Evolutionary conservation across 2,329 filamentous ascomycete genomes (phyloP).

Genomic region (Calonectria naviculata): DNA sequence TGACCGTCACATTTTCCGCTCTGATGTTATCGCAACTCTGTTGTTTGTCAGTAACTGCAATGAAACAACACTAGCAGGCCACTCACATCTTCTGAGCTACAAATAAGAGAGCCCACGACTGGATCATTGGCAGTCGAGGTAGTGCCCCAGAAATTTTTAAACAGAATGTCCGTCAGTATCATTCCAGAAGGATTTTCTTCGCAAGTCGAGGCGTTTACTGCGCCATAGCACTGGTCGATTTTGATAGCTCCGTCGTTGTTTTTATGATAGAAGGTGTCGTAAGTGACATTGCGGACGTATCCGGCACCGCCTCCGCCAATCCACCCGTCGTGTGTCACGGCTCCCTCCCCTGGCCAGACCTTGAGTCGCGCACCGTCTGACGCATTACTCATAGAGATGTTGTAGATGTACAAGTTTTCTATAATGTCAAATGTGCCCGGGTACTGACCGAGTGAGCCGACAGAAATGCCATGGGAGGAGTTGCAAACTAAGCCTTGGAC

Average conservation of each 20-base stretch:
- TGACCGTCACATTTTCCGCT: not conserved
- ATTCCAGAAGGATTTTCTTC: not conserved
- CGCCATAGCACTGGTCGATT: conserved; percentile 34
- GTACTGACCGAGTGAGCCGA: conserved; percentile 78
- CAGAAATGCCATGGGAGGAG: conserved; percentile 76
- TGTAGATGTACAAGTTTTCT: conserved; percentile 72
- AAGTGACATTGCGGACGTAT: conserved; percentile 73
- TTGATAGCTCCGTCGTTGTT: conserved; percentile 62
- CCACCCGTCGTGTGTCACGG: conserved; percentile 55
- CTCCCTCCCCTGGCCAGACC: conserved; percentile 69
- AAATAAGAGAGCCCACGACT: conserved; percentile 35
- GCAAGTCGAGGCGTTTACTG: not conserved
- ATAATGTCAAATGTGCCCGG: conserved; percentile 71
- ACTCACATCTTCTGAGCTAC: conserved; percentile 36
- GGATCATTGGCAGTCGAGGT: conserved; percentile 35
- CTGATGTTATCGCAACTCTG: not conserved
- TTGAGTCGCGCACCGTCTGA: conserved; percentile 77
- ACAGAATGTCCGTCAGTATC: conserved; percentile 34
- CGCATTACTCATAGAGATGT: conserved; percentile 67
- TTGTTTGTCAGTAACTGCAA: not conserved
- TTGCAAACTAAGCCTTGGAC: conserved; percentile 75
- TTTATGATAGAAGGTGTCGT: conserved; percentile 67
- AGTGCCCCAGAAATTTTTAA: conserved; percentile 39
- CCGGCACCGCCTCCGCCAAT: conserved; percentile 65
- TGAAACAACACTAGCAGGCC: not conserved